phyloP scores from a whole-genome alignment of 2,329 filamentous ascomycete species.

The Dactylellina cionopaga region DNA sequence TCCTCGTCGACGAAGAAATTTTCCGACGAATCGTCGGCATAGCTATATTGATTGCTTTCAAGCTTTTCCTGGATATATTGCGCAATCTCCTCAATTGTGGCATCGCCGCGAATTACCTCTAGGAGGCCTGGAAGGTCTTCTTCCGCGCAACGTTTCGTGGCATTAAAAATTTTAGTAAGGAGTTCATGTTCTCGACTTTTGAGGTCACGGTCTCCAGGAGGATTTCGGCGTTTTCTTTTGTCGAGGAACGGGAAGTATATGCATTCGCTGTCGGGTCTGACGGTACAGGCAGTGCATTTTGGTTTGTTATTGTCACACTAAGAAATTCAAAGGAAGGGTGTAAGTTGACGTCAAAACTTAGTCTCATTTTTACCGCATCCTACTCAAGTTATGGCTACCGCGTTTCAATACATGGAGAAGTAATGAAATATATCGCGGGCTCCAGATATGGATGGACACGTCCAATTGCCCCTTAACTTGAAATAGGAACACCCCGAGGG shows the following conservation, averaged over 20 bases:
- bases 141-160: slow-evolving; percentile 42
- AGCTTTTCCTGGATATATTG: slow-evolving; percentile 41
- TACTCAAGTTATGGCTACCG: too few relatives aligned
- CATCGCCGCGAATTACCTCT: slow-evolving; percentile 34
- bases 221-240: slow-evolving; percentile 47
- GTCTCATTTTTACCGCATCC: too few relatives aligned
- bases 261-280: slow-evolving; percentile 43
- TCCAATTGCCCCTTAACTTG: too few relatives aligned
- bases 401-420: too few relatives aligned
- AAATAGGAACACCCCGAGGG: background rate
- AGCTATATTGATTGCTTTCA: background rate
- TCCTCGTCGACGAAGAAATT: background rate
- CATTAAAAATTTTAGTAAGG: slow-evolving; percentile 40
- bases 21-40: background rate
- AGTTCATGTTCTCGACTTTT: slow-evolving; percentile 31
- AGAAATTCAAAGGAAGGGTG: background rate
- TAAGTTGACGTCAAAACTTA: too few relatives aligned
- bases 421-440: too few relatives aligned
- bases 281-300: slow-evolving; percentile 44
- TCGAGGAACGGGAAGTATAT: slow-evolving; percentile 49
- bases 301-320: slow-evolving; percentile 52
- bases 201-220: slow-evolving; percentile 13
- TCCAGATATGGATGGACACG: too few relatives aligned
- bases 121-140: slow-evolving; percentile 38
- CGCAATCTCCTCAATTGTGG: slow-evolving; percentile 36